Evolutionary conservation across 2,329 filamentous ascomycete species (phyloP).

Genomic region (Dothiorella sarmentorum): DNA sequence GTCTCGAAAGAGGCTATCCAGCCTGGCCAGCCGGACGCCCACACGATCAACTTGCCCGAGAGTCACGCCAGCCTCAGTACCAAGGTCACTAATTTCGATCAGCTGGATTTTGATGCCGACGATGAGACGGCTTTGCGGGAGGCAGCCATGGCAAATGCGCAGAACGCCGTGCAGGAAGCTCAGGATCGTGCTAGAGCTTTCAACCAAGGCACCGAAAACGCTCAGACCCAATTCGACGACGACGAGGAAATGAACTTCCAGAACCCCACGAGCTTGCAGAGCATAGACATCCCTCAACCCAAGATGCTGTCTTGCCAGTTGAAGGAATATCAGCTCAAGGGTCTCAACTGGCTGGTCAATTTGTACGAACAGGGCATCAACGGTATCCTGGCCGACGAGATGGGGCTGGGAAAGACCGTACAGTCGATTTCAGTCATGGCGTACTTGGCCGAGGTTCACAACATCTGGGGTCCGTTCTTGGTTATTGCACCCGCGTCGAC

Average conservation of each 20-base stretch:
- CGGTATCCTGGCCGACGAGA: conserved; percentile 96
- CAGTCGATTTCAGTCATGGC: conserved; percentile 99
- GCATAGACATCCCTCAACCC: conserved; percentile 90
- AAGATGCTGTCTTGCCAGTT: conserved; percentile 90
- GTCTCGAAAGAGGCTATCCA: conserved; percentile 48
- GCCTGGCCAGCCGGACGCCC: conserved; percentile 38
- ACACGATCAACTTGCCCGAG: conserved; percentile 48
- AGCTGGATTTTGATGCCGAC: conserved; percentile 92
- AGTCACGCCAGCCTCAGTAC: conserved; percentile 49
- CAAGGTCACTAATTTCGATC: conserved; percentile 90
- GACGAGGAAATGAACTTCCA: conserved; percentile 99
- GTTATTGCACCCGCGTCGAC: conserved; percentile 96
- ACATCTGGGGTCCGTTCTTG: conserved; percentile 96
- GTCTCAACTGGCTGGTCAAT: conserved; percentile 98
- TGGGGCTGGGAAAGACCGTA: conserved; percentile 98
- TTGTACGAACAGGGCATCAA: conserved; percentile 99
- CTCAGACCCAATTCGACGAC: conserved; percentile 73
- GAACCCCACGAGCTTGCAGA: conserved; percentile 91
- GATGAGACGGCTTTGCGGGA: conserved; percentile 78
- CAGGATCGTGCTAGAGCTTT: conserved; percentile 91
- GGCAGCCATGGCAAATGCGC: conserved; percentile 91
- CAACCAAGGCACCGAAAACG: conserved; percentile 63
- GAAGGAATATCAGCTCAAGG: conserved; percentile 98
- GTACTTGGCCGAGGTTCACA: conserved; percentile 93
- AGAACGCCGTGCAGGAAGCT: conserved; percentile 91